Percentiles rank a stretch among this genome's conserved stretches.
These are phyloP conservation scores for Metschnikowia similis DNA, from an alignment of 805 yeast species.

Conservation along the genomic window DNA sequence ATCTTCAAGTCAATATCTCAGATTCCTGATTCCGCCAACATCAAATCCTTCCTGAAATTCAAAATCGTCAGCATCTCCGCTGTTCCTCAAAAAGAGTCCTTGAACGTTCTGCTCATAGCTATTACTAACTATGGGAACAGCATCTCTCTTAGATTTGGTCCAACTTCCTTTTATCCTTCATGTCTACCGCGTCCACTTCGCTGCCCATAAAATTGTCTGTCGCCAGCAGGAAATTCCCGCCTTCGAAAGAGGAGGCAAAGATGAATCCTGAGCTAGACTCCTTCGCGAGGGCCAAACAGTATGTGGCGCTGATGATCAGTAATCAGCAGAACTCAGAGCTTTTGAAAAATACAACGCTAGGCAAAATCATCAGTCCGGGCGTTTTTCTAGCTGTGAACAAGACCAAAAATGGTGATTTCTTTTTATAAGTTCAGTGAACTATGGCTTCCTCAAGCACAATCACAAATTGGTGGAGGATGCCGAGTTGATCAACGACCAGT, in stretches of 20 bases:
- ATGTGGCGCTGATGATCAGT: slow-evolving; percentile 34
- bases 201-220: slow-evolving; percentile 34
- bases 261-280: slow-evolving; percentile 39
- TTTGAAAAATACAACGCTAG: slow-evolving; percentile 52
- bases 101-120: slow-evolving; percentile 69
- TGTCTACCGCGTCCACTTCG: slow-evolving; percentile 19
- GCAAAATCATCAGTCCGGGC: slow-evolving; percentile 78
- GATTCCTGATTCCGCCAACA: slow-evolving; percentile 51
- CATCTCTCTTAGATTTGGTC: slow-evolving; percentile 49
- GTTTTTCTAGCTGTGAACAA: slow-evolving; percentile 67
- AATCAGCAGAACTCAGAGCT: slow-evolving; percentile 51
- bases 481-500: slow-evolving; percentile 59
- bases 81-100: slow-evolving; percentile 61
- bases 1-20: slow-evolving; percentile 46
- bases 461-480: slow-evolving; percentile 76
- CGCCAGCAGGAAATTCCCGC: slow-evolving; percentile 59
- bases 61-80: slow-evolving; percentile 60
- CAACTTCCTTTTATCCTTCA: slow-evolving; percentile 22
- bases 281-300: slow-evolving; percentile 38
- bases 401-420: slow-evolving; percentile 43
- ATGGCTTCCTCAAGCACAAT: slow-evolving; percentile 73
- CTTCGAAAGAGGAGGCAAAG: slow-evolving; percentile 45
- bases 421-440: slow-evolving; percentile 78
- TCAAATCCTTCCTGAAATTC: slow-evolving; percentile 46
- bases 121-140: slow-evolving; percentile 83